These are phyloP conservation scores for Phylloporus sp. DNA, from an alignment of 1,284 basidiomycete species.

Conservation along the genomic window DNA sequence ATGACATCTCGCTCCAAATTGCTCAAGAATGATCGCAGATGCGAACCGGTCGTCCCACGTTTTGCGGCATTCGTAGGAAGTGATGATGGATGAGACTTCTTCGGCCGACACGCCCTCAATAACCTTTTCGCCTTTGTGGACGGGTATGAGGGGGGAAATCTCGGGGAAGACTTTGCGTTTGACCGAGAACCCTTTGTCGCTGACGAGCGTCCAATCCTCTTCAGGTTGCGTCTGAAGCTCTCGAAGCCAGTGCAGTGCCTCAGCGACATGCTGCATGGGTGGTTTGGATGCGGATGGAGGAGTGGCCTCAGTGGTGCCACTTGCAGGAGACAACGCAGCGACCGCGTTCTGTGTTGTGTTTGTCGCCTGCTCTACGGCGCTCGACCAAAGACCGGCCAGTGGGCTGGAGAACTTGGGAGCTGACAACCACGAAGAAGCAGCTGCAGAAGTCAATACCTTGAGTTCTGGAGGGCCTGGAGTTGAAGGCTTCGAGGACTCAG, in stretches of 20 bases:
- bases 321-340: conserved; percentile 66
- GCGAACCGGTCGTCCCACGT: conserved; percentile 89
- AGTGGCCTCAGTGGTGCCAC: conserved; percentile 42
- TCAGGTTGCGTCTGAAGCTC: conserved; percentile 70
- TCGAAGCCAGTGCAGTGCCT: conserved; percentile 80
- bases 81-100: conserved; percentile 79
- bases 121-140: conserved; percentile 91
- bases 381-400: conserved; percentile 71
- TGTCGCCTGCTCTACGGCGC: conserved; percentile 74
- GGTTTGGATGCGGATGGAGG: conserved; percentile 56
- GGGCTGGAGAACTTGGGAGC: conserved; percentile 72
- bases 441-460: conserved; percentile 7
- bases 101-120: conserved; percentile 95
- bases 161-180: conserved; percentile 78
- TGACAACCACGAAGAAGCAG: conserved; percentile 46
- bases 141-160: conserved; percentile 82
- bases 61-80: conserved; percentile 73
- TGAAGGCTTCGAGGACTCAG: conserved; percentile 31
- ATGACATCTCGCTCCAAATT: conserved; percentile 78
- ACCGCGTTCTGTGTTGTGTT: conserved; percentile 73
- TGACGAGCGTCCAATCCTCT: conserved; percentile 79
- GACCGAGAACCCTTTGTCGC: conserved; percentile 81
- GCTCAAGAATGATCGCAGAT: conserved; percentile 71
- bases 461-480: conserved; percentile 26
- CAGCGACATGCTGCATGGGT: conserved; percentile 79